Conservation (phyloP, 139 green algal genomes). For the Chlamydomonas sphaeroides region DNA sequence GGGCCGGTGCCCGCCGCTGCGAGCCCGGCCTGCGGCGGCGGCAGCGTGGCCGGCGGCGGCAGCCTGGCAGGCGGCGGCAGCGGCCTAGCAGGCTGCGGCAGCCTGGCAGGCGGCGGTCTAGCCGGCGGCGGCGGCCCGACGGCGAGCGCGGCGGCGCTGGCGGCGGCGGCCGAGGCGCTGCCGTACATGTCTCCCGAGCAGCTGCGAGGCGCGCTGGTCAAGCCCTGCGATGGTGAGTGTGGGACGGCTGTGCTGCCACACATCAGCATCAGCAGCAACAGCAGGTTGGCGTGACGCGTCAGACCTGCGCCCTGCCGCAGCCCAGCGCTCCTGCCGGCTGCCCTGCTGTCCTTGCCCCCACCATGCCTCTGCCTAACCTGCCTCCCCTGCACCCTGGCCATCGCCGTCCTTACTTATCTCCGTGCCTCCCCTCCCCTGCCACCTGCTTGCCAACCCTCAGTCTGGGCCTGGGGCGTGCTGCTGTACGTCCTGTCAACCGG, state of each 20-base stretch:
- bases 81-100: too few relatives aligned
- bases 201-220: not conserved
- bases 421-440: not conserved
- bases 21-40: not conserved
- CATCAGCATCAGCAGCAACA: not conserved
- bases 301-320: too few relatives aligned
- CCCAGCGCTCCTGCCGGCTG: too few relatives aligned
- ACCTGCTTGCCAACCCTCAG: not conserved
- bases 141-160: too few relatives aligned
- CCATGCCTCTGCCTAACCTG: not conserved
- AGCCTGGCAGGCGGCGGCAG: not conserved
- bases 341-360: too few relatives aligned
- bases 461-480: slow-evolving; percentile 15
- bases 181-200: slow-evolving; percentile 21
- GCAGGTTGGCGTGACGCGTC: not conserved
- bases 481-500: not conserved
- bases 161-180: not conserved
- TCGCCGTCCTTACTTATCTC: too few relatives aligned
- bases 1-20: not conserved
- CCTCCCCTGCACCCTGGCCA: too few relatives aligned
- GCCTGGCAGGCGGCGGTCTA: too few relatives aligned
- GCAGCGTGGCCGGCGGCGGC: not conserved
- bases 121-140: too few relatives aligned
- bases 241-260: not conserved
- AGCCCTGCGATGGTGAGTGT: slow-evolving; percentile 17